Evolutionary conservation across 768 basidiomycete genomes (phyloP).

Genomic region (Russula sp.): DNA sequence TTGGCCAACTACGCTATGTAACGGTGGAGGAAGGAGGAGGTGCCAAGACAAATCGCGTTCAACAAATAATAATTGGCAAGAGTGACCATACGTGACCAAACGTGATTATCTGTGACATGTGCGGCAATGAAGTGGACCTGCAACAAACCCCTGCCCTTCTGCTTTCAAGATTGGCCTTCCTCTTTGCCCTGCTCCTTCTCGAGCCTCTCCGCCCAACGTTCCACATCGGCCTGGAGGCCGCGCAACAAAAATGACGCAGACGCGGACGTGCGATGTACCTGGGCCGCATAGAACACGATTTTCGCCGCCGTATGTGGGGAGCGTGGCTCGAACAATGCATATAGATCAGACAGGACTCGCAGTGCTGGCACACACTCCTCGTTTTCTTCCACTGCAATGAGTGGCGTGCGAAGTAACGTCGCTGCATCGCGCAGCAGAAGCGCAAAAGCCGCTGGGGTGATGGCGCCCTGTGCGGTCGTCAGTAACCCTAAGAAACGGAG

Average conservation of each 20-base stretch:
- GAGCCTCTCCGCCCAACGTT: constrained; percentile 20
- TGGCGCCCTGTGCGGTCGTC: constrained; percentile 30
- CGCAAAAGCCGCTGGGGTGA: constrained; percentile 45
- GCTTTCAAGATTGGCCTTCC: too few species aligned
- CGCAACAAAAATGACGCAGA: constrained; percentile 3
- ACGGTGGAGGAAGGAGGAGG: too few species aligned
- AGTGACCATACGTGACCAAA: too few species aligned
- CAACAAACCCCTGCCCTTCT: too few species aligned
- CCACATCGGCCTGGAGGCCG: constrained; percentile 7
- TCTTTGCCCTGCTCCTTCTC: constrained; percentile 11
- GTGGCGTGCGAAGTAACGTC: constrained; percentile 49
- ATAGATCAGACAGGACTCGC: constrained; percentile 56
- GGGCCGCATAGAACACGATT: constrained; percentile 66
- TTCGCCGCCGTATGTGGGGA: constrained; percentile 51
- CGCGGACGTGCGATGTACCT: constrained; percentile 36
- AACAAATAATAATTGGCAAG: too few species aligned
- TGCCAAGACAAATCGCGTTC: too few species aligned
- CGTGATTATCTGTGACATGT: too few species aligned
- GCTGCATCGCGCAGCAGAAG: constrained; percentile 57
- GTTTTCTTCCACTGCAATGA: constrained; percentile 33
- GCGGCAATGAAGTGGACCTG: too few species aligned
- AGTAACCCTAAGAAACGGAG: background rate
- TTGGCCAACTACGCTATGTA: too few species aligned
- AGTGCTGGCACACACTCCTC: constrained; percentile 45
- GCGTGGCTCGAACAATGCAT: constrained; percentile 40